Base-by-base conservation (phyloP, 2,329 filamentous ascomycete species). In the Fusarium drepaniforme region DNA sequence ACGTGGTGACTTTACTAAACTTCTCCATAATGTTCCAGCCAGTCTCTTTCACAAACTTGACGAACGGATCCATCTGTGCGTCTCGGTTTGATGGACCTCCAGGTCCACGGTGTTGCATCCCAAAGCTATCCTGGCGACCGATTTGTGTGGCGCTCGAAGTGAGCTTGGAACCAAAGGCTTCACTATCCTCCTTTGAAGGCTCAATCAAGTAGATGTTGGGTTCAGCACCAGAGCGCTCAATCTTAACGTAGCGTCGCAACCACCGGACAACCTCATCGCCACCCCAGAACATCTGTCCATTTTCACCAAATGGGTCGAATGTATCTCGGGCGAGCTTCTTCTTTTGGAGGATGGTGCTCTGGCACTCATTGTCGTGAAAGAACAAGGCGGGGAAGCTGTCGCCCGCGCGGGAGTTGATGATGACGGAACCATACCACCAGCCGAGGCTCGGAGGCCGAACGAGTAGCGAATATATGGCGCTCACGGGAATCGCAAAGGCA, bases 371-470 rank as follows among this genome's bases (percentile, higher is more conserved):
- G 80, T 99, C 97, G 82, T 99, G 97, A 85, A 99, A 99, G 85
- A 99, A 99, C 2, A 99, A 86, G 0, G 97, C 95, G 0, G 97
- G 97, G 77, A 98, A 98, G 81, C 94, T 97, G 81, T 98, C 96
- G 5, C 97, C 97, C 1, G 93, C 92, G 15, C 94, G 89, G 1
- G 94, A 95, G 82, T 99, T 99, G 85, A 99, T 94, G 67, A 99
- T 93, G 33, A 99, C 85, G 73, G 95, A 98, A 38, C 97, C 97
- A 82, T 97, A 98, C 97, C 97, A 99, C 97, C 97, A 99, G 18
- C 97, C 97, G 9, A 98, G 85, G 81, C 95, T 98, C 7, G 97
- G 97, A 5, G 96, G 96, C 3, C 97, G 91, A 44, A 99, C 92
- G 9, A 98, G 88, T 7, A 99, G 88, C 33, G 94, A 97, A 84